A percentile compares a stretch with the other conserved stretches of the same genome.
phyloP scores from a whole-genome alignment of 2,329 filamentous ascomycete species.

The Zasmidium citrigriseum region DNA sequence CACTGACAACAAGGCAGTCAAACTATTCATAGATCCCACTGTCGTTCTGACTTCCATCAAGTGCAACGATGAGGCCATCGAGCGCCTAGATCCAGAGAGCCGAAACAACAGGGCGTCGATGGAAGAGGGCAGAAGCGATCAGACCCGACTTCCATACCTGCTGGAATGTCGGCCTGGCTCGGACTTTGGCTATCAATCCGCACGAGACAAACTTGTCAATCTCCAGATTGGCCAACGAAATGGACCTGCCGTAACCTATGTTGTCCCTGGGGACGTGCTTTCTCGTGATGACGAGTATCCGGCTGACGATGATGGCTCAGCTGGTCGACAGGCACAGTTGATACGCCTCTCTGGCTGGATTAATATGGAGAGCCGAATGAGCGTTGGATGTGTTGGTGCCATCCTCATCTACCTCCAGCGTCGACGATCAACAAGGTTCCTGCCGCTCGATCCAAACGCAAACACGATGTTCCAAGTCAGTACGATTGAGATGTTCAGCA shows the following conservation, averaged over 20 bases:
- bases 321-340: constrained; percentile 62
- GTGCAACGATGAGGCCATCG: constrained; percentile 52
- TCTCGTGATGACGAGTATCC: constrained; percentile 40
- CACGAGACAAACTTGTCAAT: constrained; percentile 65
- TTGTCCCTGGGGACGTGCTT: constrained; percentile 60
- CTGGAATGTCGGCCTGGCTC: constrained; percentile 68
- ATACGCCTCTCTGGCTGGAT: constrained; percentile 70
- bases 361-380: constrained; percentile 71
- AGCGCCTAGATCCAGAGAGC: constrained; percentile 46
- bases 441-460: constrained; percentile 60
- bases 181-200: constrained; percentile 71
- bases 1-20: constrained; percentile 49
- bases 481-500: constrained; percentile 72
- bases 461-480: constrained; percentile 61
- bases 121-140: constrained; percentile 38
- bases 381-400: constrained; percentile 84
- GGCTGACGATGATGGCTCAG: constrained; percentile 45
- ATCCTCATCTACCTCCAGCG: constrained; percentile 77
- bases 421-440: constrained; percentile 62
- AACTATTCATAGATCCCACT: constrained; percentile 62
- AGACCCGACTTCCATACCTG: constrained; percentile 58
- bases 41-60: constrained; percentile 59
- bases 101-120: constrained; percentile 30
- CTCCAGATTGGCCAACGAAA: constrained; percentile 55
- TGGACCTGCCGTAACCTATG: constrained; percentile 55